phyloP scores from a whole-genome alignment of 129 eudicot species.

The Flaveria sonorensis region DNA sequence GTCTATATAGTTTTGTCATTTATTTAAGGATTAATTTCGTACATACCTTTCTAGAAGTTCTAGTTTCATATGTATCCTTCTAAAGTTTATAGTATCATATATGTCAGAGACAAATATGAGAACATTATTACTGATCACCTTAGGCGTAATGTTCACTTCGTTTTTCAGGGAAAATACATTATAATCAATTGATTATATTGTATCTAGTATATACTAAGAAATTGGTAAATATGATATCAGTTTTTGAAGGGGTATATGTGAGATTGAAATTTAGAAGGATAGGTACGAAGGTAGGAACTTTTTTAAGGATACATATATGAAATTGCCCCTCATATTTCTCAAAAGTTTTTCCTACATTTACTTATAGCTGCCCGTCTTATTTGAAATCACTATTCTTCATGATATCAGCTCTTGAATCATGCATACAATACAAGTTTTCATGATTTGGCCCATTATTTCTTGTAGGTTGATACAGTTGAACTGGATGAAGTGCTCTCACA shows the following conservation, averaged over 20 bases:
- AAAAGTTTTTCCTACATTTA: neutral
- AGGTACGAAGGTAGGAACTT: neutral
- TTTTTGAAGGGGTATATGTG: neutral
- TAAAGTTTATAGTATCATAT: neutral
- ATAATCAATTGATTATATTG: neutral
- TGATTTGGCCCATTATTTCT: conserved; percentile 17
- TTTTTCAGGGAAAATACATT: neutral
- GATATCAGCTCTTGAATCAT: neutral
- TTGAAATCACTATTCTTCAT: neutral
- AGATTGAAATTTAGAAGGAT: neutral
- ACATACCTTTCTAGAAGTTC: neutral
- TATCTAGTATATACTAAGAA: neutral
- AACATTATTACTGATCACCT: neutral
- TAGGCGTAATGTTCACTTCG: neutral
- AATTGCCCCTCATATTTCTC: neutral
- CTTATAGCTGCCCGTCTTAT: neutral
- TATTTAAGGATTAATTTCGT: neutral
- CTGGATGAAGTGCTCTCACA: conserved; percentile 92
- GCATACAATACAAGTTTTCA: neutral
- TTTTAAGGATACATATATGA: neutral
- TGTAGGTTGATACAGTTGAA: conserved; percentile 78
- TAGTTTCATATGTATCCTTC: neutral
- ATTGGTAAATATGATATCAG: neutral
- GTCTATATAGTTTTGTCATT: neutral
- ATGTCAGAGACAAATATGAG: neutral